Conservation (phyloP, 371 early-diverging fungal genomes). For the Syncephalis fuscata region DNA sequence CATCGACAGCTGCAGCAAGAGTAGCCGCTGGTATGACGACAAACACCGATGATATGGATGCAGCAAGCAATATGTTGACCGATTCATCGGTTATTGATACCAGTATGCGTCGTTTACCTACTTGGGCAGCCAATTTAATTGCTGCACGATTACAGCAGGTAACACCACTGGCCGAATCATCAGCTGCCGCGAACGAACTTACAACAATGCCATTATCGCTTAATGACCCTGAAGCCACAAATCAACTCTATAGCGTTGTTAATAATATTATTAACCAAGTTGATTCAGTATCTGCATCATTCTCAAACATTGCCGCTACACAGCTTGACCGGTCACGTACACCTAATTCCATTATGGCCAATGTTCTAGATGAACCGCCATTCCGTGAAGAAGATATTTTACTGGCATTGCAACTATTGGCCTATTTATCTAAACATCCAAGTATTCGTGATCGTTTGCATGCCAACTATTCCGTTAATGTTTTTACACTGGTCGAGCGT, state of each 20-base stretch:
- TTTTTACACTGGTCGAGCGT: conserved; percentile 56
- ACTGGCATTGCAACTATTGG: conserved; percentile 67
- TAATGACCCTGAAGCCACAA: not conserved
- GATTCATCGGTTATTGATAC: too few relatives aligned
- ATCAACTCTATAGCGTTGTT: not conserved
- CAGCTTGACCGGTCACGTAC: conserved; percentile 2
- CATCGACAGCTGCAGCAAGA: conserved; percentile 8
- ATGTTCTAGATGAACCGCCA: conserved; percentile 33
- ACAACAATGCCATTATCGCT: conserved; percentile 2
- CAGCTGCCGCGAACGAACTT: not conserved
- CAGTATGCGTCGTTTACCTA: too few relatives aligned
- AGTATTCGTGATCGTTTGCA: conserved; percentile 48
- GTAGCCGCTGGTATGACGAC: conserved; percentile 6
- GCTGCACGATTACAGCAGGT: too few relatives aligned
- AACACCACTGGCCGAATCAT: too few relatives aligned
- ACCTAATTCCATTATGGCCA: conserved; percentile 12
- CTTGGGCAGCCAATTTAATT: too few relatives aligned
- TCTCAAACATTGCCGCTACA: not conserved
- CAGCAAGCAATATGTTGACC: too few relatives aligned
- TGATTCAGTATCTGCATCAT: not conserved
- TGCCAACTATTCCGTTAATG: conserved; percentile 32
- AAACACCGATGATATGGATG: too few relatives aligned
- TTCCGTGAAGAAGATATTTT: conserved; percentile 72
- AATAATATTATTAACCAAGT: not conserved
- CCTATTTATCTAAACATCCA: conserved; percentile 73